Percentiles rank a stretch among this genome's conserved stretches.
These are phyloP conservation scores for Micractinium sp. DNA, from an alignment of 139 green algal genomes.

Conservation along the genomic window DNA sequence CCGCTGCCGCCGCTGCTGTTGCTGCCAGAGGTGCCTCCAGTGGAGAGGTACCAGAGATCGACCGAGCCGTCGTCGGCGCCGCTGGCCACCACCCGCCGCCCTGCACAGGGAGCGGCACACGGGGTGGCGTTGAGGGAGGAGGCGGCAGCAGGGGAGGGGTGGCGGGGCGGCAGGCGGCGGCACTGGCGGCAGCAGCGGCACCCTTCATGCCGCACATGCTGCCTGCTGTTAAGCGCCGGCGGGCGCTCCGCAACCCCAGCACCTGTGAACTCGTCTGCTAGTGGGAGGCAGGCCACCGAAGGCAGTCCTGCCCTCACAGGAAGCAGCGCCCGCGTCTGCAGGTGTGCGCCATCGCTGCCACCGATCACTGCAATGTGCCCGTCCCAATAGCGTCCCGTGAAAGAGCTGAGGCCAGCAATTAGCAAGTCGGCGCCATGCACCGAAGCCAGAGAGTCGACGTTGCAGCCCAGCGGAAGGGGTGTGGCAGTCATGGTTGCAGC, in stretches of 20 bases:
- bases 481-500: background rate
- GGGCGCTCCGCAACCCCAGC: background rate
- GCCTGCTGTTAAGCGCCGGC: too few relatives aligned
- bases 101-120: background rate
- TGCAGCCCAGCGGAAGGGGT: background rate
- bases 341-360: background rate
- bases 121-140: background rate
- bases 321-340: background rate
- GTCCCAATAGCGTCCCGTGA: background rate
- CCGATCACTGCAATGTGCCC: background rate
- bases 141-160: background rate
- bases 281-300: background rate
- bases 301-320: slow-evolving; percentile 1
- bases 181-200: background rate
- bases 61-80: slow-evolving; percentile 14
- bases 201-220: background rate
- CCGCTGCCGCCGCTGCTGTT: background rate
- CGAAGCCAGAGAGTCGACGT: background rate
- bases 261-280: slow-evolving; percentile 22
- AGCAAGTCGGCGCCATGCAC: background rate
- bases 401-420: background rate
- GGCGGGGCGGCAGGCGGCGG: background rate
- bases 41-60: slow-evolving; percentile 18
- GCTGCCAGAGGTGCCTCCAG: too few relatives aligned
- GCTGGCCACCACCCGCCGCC: slow-evolving; percentile 14